phyloP scores from a whole-genome alignment of 2,329 filamentous ascomycete species.

The Fusarium abutilonis region DNA sequence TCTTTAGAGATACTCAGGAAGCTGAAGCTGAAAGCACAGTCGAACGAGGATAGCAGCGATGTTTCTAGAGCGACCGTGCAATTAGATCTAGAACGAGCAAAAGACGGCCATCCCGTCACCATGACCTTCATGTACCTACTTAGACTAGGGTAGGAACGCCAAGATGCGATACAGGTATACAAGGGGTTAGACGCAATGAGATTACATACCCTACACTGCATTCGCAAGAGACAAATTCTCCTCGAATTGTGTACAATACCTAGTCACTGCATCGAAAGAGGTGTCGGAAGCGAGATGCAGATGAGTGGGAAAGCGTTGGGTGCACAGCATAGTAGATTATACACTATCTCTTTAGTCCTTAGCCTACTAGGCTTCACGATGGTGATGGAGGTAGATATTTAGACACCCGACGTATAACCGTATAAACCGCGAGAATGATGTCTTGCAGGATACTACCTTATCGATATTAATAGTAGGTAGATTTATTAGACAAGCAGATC shows the following conservation, averaged over 20 bases:
- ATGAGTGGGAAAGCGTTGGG: conserved; percentile 1
- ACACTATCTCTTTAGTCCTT: no score
- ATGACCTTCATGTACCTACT: conserved; percentile 1
- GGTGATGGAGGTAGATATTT: no score
- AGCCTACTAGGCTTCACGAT: no score
- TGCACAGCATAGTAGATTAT: conserved; percentile 12
- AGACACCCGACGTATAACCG: no score
- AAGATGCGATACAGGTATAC: not conserved
- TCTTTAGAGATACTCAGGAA: not conserved
- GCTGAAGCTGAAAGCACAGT: not conserved
- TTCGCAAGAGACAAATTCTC: conserved; percentile 24
- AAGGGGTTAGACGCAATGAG: conserved; percentile 5
- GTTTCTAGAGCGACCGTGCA: not conserved
- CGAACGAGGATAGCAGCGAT: not conserved
- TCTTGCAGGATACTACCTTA: no score
- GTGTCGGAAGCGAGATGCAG: conserved; percentile 36
- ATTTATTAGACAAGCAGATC: no score
- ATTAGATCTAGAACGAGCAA: not conserved
- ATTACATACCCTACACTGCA: conserved; percentile 18
- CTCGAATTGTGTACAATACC: conserved; percentile 17
- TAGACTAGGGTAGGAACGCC: not conserved
- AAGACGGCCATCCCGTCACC: conserved; percentile 3
- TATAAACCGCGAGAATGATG: no score
- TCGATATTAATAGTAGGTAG: no score
- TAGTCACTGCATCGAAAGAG: conserved; percentile 29